These are phyloP conservation scores for Malus hybrid DNA, from an alignment of 331 rosid species.

Conservation along the genomic window DNA sequence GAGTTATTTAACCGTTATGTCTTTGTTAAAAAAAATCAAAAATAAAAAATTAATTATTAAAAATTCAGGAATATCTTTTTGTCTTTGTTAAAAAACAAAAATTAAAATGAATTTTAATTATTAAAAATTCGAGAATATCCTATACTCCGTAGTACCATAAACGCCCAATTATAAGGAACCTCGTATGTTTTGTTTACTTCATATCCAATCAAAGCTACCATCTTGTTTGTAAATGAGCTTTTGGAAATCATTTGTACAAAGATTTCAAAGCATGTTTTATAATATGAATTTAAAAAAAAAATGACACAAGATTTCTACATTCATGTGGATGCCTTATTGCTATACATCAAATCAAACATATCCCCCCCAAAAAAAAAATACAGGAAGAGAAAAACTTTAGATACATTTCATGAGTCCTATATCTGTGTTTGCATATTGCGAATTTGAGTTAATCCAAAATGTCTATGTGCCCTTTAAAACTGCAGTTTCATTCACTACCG, in stretches of 20 bases:
- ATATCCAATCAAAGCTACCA: background rate
- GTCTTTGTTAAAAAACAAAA: too few species aligned
- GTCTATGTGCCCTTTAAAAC: conserved; percentile 21
- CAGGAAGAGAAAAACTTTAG: background rate
- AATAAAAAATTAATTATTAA: too few species aligned
- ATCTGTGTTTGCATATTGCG: background rate
- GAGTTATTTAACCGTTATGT: too few species aligned
- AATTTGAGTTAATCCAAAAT: conserved; percentile 5
- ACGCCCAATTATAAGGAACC: too few species aligned
- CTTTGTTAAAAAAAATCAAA: too few species aligned
- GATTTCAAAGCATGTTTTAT: background rate
- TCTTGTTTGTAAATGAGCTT: too few species aligned
- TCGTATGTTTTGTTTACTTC: background rate
- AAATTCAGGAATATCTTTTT: too few species aligned
- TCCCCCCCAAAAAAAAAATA: background rate
- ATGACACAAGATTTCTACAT: background rate
- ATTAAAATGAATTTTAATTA: too few species aligned
- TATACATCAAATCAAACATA: background rate
- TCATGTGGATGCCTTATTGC: conserved; percentile 1
- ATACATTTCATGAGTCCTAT: conserved; percentile 1
- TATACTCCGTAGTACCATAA: too few species aligned
- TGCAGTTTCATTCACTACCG: conserved; percentile 42
- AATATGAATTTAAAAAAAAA: background rate
- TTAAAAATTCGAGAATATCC: too few species aligned
- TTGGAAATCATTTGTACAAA: too few species aligned